These are phyloP conservation scores for Fusarium incarnatum DNA, from an alignment of 2,329 filamentous ascomycete genomes.

Conservation along the genomic window DNA sequence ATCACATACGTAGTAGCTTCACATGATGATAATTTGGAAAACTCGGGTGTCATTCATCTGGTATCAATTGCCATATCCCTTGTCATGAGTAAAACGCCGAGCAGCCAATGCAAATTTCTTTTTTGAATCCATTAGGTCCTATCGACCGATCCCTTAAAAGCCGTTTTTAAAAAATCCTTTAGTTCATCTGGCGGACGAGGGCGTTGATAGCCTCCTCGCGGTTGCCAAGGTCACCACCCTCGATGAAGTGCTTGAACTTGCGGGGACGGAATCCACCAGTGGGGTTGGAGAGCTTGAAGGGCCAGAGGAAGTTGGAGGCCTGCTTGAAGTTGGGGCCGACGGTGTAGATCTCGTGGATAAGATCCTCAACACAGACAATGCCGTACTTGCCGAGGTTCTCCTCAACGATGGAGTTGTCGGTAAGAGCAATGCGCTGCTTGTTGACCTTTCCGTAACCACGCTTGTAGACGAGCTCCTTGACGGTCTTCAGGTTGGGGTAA, in stretches of 20 bases:
- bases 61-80: conserved; percentile 56
- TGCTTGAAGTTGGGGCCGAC: conserved; percentile 99
- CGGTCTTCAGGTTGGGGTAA: conserved; percentile 99
- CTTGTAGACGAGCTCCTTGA: conserved; percentile 99
- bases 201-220: conserved; percentile 98
- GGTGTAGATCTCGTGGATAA: conserved; percentile 99
- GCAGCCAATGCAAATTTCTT: conserved; percentile 51
- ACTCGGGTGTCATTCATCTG: conserved; percentile 57
- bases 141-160: conserved; percentile 46
- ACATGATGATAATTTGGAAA: conserved; percentile 45
- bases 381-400: conserved; percentile 96
- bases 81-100: conserved; percentile 57
- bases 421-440: conserved; percentile 96
- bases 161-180: conserved; percentile 52
- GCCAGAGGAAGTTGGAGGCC: conserved; percentile 99
- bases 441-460: conserved; percentile 98
- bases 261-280: conserved; percentile 94
- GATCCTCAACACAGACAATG: conserved; percentile 99
- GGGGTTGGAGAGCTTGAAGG: conserved; percentile 99
- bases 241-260: conserved; percentile 99
- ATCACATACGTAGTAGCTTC: conserved; percentile 27
- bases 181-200: conserved; percentile 99
- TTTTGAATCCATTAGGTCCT: conserved; percentile 48
- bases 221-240: conserved; percentile 99
- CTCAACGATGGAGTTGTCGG: conserved; percentile 98